A percentile compares a stretch with the other conserved stretches of the same genome.
Conservation (phyloP, 306 rosid genomes). For the Herpetospermum pedunculosum region DNA sequence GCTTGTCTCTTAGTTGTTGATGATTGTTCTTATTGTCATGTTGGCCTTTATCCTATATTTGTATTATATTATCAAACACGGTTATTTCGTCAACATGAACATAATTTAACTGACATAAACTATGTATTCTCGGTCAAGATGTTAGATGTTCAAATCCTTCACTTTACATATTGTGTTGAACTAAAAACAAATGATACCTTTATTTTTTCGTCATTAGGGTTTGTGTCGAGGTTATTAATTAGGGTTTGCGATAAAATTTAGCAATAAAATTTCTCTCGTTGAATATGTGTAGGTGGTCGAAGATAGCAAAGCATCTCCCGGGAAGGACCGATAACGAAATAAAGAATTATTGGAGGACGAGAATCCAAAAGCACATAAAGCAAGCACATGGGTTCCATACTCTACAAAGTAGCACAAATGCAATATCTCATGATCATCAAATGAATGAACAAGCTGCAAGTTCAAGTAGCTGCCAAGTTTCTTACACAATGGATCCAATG, state of each 20-base stretch:
- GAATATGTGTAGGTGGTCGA: constrained; percentile 47
- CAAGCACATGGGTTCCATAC: constrained; percentile 27
- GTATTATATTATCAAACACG: background rate
- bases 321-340: constrained; percentile 76
- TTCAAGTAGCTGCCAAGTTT: constrained; percentile 29
- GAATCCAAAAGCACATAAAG: constrained; percentile 62
- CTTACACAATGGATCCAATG: constrained; percentile 27
- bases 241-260: no score
- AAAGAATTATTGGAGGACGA: constrained; percentile 74
- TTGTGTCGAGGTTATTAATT: no score
- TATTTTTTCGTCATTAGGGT: no score
- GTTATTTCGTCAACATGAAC: background rate
- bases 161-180: no score
- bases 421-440: background rate
- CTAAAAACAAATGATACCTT: no score
- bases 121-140: background rate
- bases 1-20: background rate
- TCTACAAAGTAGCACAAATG: constrained; percentile 10
- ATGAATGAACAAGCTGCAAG: constrained; percentile 17
- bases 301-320: constrained; percentile 62
- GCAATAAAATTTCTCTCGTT: no score
- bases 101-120: background rate
- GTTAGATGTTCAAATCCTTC: no score
- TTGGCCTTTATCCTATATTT: background rate
- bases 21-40: background rate